Conservation (phyloP, 495 filamentous ascomycete genomes). For the Xylaria bambusicola region DNA sequence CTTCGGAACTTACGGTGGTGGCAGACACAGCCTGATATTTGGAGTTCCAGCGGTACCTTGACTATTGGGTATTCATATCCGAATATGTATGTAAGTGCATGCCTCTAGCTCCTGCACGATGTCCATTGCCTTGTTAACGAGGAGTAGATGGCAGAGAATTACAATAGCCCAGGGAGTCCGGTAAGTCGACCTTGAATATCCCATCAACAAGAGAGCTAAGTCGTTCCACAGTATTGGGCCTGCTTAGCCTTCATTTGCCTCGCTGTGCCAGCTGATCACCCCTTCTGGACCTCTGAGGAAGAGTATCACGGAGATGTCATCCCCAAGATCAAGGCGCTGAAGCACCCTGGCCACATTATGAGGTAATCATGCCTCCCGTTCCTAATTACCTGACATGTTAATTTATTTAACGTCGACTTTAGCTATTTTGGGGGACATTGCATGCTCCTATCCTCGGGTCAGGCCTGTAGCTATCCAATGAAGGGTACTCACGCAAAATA, state of each 20-base stretch:
- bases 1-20: conserved; percentile 77
- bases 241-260: conserved; percentile 75
- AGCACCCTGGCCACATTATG: conserved; percentile 71
- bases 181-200: conserved; percentile 25
- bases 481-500: conserved; percentile 82
- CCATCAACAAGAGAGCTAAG: not conserved
- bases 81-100: conserved; percentile 67
- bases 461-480: conserved; percentile 77
- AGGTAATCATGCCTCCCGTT: conserved; percentile 32
- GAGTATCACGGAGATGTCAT: conserved; percentile 59
- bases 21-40: conserved; percentile 71
- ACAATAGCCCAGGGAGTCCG: conserved; percentile 68
- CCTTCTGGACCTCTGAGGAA: conserved; percentile 73
- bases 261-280: conserved; percentile 65
- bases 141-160: conserved; percentile 66
- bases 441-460: conserved; percentile 72
- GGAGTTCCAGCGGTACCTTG: conserved; percentile 69
- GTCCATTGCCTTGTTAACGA: conserved; percentile 15
- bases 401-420: not conserved
- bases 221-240: conserved; percentile 64
- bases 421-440: conserved; percentile 64
- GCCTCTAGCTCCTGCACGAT: not conserved
- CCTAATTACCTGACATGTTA: not conserved
- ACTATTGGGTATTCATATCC: conserved; percentile 78
- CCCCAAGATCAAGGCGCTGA: conserved; percentile 55